Evolutionary conservation across 176 grass and related monocot species (phyloP), one percentile per base, ranked within the genome.

Genomic region (Avena eriantha): DNA sequence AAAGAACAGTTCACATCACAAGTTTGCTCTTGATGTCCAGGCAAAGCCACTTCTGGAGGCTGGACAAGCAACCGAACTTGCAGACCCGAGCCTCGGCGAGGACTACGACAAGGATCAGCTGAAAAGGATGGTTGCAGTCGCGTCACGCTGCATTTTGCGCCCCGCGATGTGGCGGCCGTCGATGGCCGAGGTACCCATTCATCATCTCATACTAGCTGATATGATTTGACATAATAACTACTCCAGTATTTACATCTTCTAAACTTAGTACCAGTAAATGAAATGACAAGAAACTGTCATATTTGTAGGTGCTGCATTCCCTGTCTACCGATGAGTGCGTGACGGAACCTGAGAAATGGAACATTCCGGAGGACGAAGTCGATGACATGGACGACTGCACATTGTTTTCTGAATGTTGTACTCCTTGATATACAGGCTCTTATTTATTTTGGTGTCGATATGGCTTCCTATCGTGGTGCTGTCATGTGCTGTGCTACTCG

Each of bases 41-140:
- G 97, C 87, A 87, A 97, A 94, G 48, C 97, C 97, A 43, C 90
- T 99, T 19, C 31, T 99, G 15, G 97, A 97, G 73, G 84, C 94
- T 54, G 97, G 97, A 26, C 95, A 90, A 89, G 83, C 83, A 29
- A 86, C 77, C 70, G 85, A 99, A 76, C 82, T 99, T 54, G 89
- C 84, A 34, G 97, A 99, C 80, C 90, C 94, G 3, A 90, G 60
- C 26, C 94, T 99, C 2, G 66, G 83, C 3, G 77, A 85, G 4
- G 36, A 96, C 65, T 96, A 99, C 10, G 94, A 94, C 76, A 89
- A 58, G 69, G 87, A 89, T 50, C 97, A 99, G 68, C 50, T 99
- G 17, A 90, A 94, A 56, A 92, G 85, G 68, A 71, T 97, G 77
- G 87, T 99, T 8, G 69, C 77, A 0, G 91, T 90, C 8, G 90